Percentiles rank a stretch among this genome's conserved stretches.
Evolutionary conservation across 2,329 filamentous ascomycete species (phyloP).

Genomic region (Diaporthe sp.): DNA sequence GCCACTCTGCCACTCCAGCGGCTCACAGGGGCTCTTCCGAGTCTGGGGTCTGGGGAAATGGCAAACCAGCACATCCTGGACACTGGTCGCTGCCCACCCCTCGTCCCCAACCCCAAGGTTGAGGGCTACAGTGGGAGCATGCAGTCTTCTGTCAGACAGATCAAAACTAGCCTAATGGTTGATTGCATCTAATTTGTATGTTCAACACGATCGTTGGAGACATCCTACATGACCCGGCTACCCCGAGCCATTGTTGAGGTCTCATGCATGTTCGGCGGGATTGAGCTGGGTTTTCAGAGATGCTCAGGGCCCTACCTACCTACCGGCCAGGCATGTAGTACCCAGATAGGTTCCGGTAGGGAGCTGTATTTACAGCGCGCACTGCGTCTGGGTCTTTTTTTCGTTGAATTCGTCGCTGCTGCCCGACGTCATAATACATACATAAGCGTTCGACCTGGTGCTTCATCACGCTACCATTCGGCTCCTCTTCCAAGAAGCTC

Average conservation of each 20-base stretch:
- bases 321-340: background rate
- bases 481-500: conserved; percentile 8
- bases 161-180: background rate
- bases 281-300: conserved; percentile 15
- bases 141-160: background rate
- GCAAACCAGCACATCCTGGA: conserved; percentile 13
- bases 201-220: background rate
- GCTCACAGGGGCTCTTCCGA: conserved; percentile 16
- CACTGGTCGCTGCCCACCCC: background rate
- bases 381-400: conserved; percentile 23
- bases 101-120: background rate
- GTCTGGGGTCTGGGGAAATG: conserved; percentile 34
- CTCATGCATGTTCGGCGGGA: background rate
- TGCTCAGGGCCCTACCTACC: background rate
- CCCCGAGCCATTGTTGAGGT: conserved; percentile 9
- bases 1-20: conserved; percentile 4
- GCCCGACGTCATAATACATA: conserved; percentile 40
- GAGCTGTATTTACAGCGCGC: background rate
- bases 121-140: background rate
- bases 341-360: background rate
- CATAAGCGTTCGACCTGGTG: background rate
- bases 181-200: background rate
- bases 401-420: conserved; percentile 37
- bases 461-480: conserved; percentile 12
- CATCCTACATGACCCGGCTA: background rate